Base-by-base conservation (phyloP, 1,284 basidiomycete genomes). In the Ganoderma meredithae region DNA sequence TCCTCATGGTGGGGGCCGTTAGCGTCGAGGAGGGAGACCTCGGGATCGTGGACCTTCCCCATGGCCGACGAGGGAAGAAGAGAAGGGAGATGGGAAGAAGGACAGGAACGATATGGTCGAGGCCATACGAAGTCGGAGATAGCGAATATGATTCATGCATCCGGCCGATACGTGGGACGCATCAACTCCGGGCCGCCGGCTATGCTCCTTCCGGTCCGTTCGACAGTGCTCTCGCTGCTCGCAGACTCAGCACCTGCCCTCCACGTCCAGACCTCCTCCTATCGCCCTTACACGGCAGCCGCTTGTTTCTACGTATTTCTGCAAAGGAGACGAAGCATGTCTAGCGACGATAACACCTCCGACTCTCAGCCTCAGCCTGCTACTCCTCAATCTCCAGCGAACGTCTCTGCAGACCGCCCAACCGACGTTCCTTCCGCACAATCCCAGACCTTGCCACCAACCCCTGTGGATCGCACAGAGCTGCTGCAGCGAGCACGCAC, bases 401-500 rank as follows among this genome's bases (percentile, higher is more conserved):
- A 66, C 39, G 10, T 64, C 19, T 49, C 66, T 31, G 68, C 63
- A 61, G 67, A 68, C 27, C 62, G 36, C 33, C 40, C 52, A 17
- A 55, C 63, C 27, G 61, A 64, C 4, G 59, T 67, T 4, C 64
- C 70, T 5, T 44, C 58, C 27, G 25, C 62, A 12, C 70, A 72
- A 6, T 31, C 44, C 6, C 66, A 65, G 8, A 36, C 6, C 15
- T 60, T 39, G 0, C 36, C 63, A 27, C 63, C 63, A 33, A 5
- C 61, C 6, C 53, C 62, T 9, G 59, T 62, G 6, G 73, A 74
- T n/a, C 69, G 73, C 19, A 60, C 72, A 25, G 85, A 88, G 58
- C 82, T 94, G 8, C 72, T 94, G 36, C 74, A 84, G 33, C 86
- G 83, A 64, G 92, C 92, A 7, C 85, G 88, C 53, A 73, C 83